phyloP scores from a whole-genome alignment of 495 filamentous ascomycete species.

The Hyaloscypha hepaticicola region DNA sequence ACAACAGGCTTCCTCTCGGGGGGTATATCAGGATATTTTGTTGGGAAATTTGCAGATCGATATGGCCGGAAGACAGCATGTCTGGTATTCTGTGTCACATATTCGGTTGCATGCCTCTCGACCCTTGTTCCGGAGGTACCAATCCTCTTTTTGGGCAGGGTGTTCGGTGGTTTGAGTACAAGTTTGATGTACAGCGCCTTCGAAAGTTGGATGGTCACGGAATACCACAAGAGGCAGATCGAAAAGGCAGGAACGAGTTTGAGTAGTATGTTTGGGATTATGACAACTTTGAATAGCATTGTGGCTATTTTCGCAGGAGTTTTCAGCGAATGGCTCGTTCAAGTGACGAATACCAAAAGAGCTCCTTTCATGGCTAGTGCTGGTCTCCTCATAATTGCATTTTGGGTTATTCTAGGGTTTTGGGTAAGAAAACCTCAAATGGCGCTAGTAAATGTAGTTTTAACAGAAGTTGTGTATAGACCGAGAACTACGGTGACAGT shows the following conservation, averaged over 20 bases:
- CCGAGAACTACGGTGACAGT: slow-evolving; percentile 49
- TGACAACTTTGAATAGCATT: slow-evolving; percentile 52
- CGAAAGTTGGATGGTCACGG: slow-evolving; percentile 61
- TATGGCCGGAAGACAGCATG: slow-evolving; percentile 50
- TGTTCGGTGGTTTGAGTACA: slow-evolving; percentile 56
- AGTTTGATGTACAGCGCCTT: slow-evolving; percentile 56
- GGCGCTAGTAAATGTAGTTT: not conserved
- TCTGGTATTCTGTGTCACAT: slow-evolving; percentile 49
- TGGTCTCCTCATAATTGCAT: slow-evolving; percentile 40
- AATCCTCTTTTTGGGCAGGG: slow-evolving; percentile 48
- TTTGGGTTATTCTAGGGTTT: slow-evolving; percentile 42
- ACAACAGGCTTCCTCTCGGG: slow-evolving; percentile 51
- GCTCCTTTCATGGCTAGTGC: slow-evolving; percentile 49
- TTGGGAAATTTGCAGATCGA: slow-evolving; percentile 51
- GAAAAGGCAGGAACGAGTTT: slow-evolving; percentile 38
- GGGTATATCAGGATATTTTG: slow-evolving; percentile 47
- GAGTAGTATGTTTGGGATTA: slow-evolving; percentile 49
- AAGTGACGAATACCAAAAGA: slow-evolving; percentile 44
- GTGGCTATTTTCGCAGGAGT: slow-evolving; percentile 51
- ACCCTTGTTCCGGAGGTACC: slow-evolving; percentile 40
- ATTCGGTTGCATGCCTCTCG: slow-evolving; percentile 50
- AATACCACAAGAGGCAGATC: slow-evolving; percentile 42
- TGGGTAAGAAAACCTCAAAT: slow-evolving; percentile 43
- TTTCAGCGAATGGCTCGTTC: slow-evolving; percentile 42
- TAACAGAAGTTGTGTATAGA: slow-evolving; percentile 26